Evolutionary conservation across 148 eudicot genomes (phyloP).

Genomic region (Diospyros lotus): DNA sequence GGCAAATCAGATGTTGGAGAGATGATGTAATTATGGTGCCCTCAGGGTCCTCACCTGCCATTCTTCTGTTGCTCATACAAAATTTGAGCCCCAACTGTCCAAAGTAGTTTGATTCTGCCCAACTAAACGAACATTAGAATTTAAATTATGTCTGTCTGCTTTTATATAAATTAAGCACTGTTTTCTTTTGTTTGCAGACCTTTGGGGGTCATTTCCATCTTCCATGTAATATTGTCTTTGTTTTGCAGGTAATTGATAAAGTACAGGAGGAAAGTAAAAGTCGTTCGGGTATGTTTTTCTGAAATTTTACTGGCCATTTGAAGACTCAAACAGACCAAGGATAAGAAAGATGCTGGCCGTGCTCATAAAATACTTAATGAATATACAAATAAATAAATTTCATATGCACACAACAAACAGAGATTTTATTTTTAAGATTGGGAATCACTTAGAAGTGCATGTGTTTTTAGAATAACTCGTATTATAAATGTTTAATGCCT

Average conservation of each 20-base stretch:
- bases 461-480: background rate
- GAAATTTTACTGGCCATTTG: background rate
- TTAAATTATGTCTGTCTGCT: background rate
- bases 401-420: background rate
- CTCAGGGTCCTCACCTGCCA: background rate
- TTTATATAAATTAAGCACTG: background rate
- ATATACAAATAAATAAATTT: background rate
- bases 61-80: background rate
- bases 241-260: slow-evolving; percentile 37
- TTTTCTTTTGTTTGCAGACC: background rate
- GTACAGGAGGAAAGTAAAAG: slow-evolving; percentile 40
- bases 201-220: background rate
- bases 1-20: background rate
- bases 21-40: background rate
- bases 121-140: background rate
- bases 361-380: background rate
- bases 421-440: background rate
- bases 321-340: background rate
- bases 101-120: background rate
- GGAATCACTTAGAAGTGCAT: background rate
- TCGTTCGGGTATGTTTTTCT: slow-evolving; percentile 26
- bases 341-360: background rate
- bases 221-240: background rate
- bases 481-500: background rate
- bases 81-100: background rate